Base-by-base conservation (phyloP, 805 yeast species). In the Jamesozyma jinghongensis region DNA sequence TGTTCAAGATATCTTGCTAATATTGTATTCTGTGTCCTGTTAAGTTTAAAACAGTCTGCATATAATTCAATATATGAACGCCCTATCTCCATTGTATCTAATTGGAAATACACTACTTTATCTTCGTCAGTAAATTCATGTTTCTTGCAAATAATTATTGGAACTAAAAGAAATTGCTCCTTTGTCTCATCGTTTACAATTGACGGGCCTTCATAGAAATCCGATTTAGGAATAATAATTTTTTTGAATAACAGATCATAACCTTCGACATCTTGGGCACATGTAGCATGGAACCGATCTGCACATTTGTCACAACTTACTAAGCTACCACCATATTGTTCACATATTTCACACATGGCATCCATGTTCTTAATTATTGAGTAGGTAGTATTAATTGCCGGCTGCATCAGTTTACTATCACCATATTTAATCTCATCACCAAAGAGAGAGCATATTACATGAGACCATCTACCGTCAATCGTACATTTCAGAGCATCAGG, bases 401-500 rank as follows among this genome's bases (percentile, higher is more conserved):
- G 80, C 46, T 77, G 79, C 46, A 78, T 37, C 12, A 60, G 34
- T 17, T 53, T 44, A 1, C 66, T 27, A 45, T 69, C 63, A 0
- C 69, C 75, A 53, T 70, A 75, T 22, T 57, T 60, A 4, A 71
- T 55, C n/a, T 65, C 62, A 4, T 72, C 61, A 22, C 66, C 63
- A 54, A 79, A 78, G 0, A 82, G 37, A 0, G 88, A 79, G 61
- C 97, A 87, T 2, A 74, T 45, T 3, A 81, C 63, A 64, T 87
- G 96, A 27, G 79, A 77, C 96, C 96, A 87, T 42, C 70, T 67
- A 1, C 84, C 84, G 41, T 69, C 73, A 3, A 54, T 49, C 0
- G 92, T 77, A n/a, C 85, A 69, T 52, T 83, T 82, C 50, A 85
- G 57, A 25, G 78, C 84, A 50, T 81, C 88, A 0, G 84, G 79